phyloP scores from a whole-genome alignment of 441 rosid species.

The Gossypium laxum region DNA sequence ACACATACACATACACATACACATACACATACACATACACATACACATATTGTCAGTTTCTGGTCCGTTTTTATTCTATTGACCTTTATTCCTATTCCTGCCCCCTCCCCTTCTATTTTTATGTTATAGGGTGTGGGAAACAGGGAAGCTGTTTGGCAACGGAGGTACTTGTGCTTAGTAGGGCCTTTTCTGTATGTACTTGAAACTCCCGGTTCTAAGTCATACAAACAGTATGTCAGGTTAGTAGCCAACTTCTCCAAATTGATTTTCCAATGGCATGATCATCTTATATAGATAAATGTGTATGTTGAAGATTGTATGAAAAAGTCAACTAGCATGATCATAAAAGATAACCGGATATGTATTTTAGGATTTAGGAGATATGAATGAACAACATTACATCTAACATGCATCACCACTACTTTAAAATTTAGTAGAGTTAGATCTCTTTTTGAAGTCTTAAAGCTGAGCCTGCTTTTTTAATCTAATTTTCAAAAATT shows the following conservation, averaged over 20 bases:
- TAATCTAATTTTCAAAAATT: background rate
- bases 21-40: background rate
- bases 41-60: conserved; percentile 1
- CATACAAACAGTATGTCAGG: conserved; percentile 91
- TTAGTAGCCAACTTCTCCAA: conserved; percentile 23
- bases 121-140: conserved; percentile 65
- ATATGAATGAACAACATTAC: background rate
- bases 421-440: background rate
- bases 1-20: background rate
- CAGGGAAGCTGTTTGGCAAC: conserved; percentile 94
- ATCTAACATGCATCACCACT: background rate
- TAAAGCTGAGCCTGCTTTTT: background rate
- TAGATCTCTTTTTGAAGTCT: background rate
- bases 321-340: background rate
- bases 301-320: background rate
- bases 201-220: conserved; percentile 60
- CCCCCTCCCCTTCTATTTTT: conserved; percentile 5
- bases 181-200: conserved; percentile 83
- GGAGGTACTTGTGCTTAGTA: conserved; percentile 73
- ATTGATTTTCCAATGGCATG: conserved; percentile 11
- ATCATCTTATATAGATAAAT: background rate
- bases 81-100: background rate
- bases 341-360: conserved; percentile 1
- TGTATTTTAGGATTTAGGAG: background rate
- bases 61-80: conserved; percentile 15